These are phyloP conservation scores for Chlorella sp. DNA, from an alignment of 139 green algal species.

Conservation along the genomic window DNA sequence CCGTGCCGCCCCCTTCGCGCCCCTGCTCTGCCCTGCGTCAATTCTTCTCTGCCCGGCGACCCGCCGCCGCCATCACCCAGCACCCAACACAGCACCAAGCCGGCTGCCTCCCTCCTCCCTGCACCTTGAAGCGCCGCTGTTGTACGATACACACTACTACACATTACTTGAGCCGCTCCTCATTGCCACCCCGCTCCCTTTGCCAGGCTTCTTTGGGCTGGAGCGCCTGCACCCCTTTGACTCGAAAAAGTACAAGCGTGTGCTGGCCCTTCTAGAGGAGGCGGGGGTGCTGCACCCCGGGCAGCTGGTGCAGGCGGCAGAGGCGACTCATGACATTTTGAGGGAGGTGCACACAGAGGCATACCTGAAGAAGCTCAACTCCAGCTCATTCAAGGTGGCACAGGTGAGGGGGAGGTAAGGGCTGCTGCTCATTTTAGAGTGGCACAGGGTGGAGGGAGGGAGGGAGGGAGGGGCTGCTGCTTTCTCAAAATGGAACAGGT, in stretches of 20 bases:
- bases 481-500: constrained; percentile 24
- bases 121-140: no score
- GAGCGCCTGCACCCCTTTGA: constrained; percentile 89
- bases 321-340: constrained; percentile 51
- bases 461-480: constrained; percentile 23
- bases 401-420: neutral
- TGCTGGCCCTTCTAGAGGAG: constrained; percentile 43
- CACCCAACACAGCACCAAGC: no score
- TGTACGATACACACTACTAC: no score
- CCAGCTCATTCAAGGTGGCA: constrained; percentile 29
- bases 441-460: neutral
- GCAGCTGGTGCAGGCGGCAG: constrained; percentile 43
- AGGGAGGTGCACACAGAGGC: constrained; percentile 56
- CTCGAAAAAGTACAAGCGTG: constrained; percentile 70
- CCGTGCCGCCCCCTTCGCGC: no score
- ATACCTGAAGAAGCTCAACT: constrained; percentile 68
- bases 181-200: no score
- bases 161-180: no score
- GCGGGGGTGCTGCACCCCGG: neutral
- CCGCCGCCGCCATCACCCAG: no score
- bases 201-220: constrained; percentile 71
- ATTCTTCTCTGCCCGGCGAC: no score
- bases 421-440: constrained; percentile 10
- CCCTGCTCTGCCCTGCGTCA: no score
- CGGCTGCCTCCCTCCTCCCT: no score